Evolutionary conservation across 2,329 filamentous ascomycete species (phyloP), one percentile per base, ranked within the genome.

Genomic region (Colletotrichum eremochloae): DNA sequence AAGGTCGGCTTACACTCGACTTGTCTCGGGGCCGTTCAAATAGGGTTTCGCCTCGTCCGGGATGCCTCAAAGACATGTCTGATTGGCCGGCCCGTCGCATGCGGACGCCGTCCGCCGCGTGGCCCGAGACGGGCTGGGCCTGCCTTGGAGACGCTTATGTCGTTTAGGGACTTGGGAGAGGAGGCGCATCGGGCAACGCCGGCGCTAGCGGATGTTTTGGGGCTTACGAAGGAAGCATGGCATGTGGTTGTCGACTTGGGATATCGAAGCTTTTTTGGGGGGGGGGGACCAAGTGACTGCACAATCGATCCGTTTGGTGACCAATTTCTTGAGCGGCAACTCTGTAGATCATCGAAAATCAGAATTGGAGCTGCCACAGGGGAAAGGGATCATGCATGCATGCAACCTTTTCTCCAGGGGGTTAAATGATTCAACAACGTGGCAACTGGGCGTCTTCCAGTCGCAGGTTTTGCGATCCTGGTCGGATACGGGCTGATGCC

Each of bases 21-120:
- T 15, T 9, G 44, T 42, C 60, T 52, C 18, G 48, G 8, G 38
- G 53, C 53, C 52, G 53, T 72, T 60, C 44, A 68, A 72, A 55
- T 64, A 69, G 60, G 46, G 65, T 63, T 69, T 44, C 48, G 68
- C 52, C 38, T 44, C 48, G 48, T 36, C 46, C 18, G 18, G 57
- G n/a, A 38, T 18, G 24, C 24, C 20, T 20, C 15, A 7, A 24
- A 8, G 8, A 15, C 5, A 55, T 55, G 6, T 9, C 38, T n/a
- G 20, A 65, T 60, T 70, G 67, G 67, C 14, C 24, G 24, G 24
- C 31, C 20, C 24, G 8, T 3, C 11, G 15, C n/a, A 63, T 44
- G 29, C 31, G 69, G 58, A 56, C 33, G 68, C 44, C 64, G 50
- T 29, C 56, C 53, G 44, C 64, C 65, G 46, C 58, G 69, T 63